phyloP scores from a whole-genome alignment of 441 rosid genomes.

The Bruguiera hainesii region DNA sequence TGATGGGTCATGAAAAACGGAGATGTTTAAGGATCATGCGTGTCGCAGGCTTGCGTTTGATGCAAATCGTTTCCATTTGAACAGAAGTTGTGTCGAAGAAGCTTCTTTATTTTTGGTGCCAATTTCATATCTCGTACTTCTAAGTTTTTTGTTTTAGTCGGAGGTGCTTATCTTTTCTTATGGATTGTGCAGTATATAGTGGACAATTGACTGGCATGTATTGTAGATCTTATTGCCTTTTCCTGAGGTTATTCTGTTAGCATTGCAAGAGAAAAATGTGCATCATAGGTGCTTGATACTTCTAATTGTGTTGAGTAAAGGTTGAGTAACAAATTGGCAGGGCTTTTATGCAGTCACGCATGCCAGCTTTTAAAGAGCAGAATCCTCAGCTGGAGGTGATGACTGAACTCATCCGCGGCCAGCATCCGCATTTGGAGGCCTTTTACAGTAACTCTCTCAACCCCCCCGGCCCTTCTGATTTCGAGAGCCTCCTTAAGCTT shows the following conservation, averaged over 20 bases:
- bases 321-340: conserved; percentile 24
- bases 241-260: too few species aligned
- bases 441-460: conserved; percentile 49
- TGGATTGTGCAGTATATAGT: too few species aligned
- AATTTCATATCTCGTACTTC: too few species aligned
- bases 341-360: conserved; percentile 80
- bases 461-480: neutral
- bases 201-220: too few species aligned
- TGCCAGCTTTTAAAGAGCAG: conserved; percentile 55
- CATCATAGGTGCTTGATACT: neutral
- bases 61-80: neutral
- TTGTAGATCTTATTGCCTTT: too few species aligned
- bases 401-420: conserved; percentile 74
- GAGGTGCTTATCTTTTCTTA: too few species aligned
- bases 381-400: conserved; percentile 81
- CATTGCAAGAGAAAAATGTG: neutral
- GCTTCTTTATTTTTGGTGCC: too few species aligned
- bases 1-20: too few species aligned
- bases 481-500: neutral
- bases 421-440: conserved; percentile 83
- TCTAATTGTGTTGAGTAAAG: neutral
- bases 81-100: too few species aligned
- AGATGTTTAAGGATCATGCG: too few species aligned
- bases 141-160: too few species aligned
- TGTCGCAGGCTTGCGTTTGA: too few species aligned